Conservation (phyloP, 352 stramenopile genomes). For the Pythium sukuiense region DNA sequence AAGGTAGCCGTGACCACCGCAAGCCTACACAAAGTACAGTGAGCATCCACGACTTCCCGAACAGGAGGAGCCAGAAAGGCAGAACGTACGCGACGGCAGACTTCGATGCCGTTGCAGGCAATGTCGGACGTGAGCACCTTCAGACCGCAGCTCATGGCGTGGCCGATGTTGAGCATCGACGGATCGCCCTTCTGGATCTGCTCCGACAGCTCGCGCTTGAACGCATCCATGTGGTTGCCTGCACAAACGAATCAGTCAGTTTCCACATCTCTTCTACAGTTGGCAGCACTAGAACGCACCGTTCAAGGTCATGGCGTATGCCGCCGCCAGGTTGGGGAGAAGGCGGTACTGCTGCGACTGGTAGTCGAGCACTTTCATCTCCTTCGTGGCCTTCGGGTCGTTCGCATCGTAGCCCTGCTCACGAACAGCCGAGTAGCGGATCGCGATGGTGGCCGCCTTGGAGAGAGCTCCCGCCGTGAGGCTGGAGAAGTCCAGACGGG, state of each 20-base stretch:
- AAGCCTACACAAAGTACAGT: slow-evolving; percentile 55
- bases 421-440: slow-evolving; percentile 94
- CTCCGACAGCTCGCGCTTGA: slow-evolving; percentile 39
- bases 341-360: slow-evolving; percentile 95
- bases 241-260: not conserved
- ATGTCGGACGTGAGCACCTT: slow-evolving; percentile 62
- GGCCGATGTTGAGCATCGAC: slow-evolving; percentile 46
- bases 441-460: slow-evolving; percentile 91
- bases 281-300: slow-evolving; percentile 17
- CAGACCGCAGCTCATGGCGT: slow-evolving; percentile 64
- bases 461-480: slow-evolving; percentile 55
- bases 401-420: slow-evolving; percentile 82
- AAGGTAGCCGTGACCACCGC: slow-evolving; percentile 94
- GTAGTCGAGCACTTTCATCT: slow-evolving; percentile 94
- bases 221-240: slow-evolving; percentile 57
- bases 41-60: not conserved
- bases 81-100: slow-evolving; percentile 38
- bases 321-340: slow-evolving; percentile 88
- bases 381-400: slow-evolving; percentile 45
- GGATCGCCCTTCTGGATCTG: slow-evolving; percentile 45
- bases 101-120: slow-evolving; percentile 50
- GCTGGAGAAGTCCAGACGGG: slow-evolving; percentile 66
- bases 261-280: not conserved
- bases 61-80: not conserved
- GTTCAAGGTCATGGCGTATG: slow-evolving; percentile 89